These are phyloP conservation scores for Pinus tabuliformis DNA, from an alignment of 75 land plant species.

Conservation along the genomic window DNA sequence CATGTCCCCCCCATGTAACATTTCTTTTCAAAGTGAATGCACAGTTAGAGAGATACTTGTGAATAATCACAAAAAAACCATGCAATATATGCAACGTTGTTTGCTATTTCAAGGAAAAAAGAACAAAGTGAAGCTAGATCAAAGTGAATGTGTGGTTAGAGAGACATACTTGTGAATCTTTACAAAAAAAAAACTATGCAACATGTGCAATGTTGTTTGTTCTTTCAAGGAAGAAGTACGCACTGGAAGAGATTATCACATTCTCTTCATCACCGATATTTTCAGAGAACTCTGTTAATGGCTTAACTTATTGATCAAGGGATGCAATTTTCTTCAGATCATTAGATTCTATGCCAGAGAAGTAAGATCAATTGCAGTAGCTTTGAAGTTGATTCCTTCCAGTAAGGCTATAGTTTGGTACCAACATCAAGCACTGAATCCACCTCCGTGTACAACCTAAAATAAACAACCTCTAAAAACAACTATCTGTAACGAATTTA, in stretches of 20 bases:
- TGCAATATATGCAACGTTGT: neutral
- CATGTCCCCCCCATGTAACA: too few species aligned
- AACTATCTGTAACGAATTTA: too few species aligned
- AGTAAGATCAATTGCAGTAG: too few species aligned
- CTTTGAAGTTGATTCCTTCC: too few species aligned
- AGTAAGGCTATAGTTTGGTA: too few species aligned
- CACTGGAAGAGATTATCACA: constrained; percentile 25
- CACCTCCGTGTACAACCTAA: too few species aligned
- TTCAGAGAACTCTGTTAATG: constrained; percentile 55
- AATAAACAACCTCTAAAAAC: too few species aligned
- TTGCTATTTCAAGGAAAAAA: neutral
- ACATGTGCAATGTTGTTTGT: neutral
- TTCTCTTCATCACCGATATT: constrained; percentile 54
- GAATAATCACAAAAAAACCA: too few species aligned
- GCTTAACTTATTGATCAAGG: constrained; percentile 66
- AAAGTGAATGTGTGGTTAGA: neutral
- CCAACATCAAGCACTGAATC: too few species aligned
- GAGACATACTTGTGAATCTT: too few species aligned
- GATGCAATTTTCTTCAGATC: too few species aligned
- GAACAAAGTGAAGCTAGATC: neutral
- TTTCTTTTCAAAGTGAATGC: neutral
- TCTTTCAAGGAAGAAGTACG: neutral
- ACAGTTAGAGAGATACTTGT: neutral
- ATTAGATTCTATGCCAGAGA: constrained; percentile 84
- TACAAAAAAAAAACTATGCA: too few species aligned